Evolutionary conservation across 257 asterid genomes (phyloP).

Genomic region (Nicotiana benthamiana): DNA sequence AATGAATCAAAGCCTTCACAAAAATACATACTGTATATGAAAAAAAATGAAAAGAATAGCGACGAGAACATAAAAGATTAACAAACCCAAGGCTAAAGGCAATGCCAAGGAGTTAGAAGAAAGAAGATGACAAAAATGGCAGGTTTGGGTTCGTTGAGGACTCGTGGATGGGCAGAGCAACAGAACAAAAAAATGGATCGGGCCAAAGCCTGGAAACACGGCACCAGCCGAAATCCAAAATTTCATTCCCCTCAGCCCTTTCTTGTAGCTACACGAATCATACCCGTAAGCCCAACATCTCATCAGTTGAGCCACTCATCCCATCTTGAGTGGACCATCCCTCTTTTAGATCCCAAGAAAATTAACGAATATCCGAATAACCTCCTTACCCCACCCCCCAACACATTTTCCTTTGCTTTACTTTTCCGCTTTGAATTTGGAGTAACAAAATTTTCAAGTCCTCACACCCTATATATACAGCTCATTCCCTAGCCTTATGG

Average conservation of each 20-base stretch:
- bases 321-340: background rate
- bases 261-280: conserved; percentile 1
- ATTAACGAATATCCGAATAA: conserved; percentile 1
- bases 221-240: background rate
- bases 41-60: no score
- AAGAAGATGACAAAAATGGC: background rate
- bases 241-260: conserved; percentile 1
- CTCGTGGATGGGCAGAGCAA: background rate
- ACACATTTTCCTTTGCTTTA: background rate
- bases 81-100: background rate
- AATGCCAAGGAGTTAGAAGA: background rate
- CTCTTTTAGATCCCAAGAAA: background rate
- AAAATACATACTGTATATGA: no score
- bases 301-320: conserved; percentile 2
- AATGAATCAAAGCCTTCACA: no score
- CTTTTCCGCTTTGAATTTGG: background rate
- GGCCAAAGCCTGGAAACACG: background rate
- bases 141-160: conserved; percentile 3
- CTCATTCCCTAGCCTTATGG: background rate
- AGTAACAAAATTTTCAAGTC: background rate
- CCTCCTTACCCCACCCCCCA: background rate
- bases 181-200: background rate
- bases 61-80: background rate
- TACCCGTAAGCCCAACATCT: conserved; percentile 5
- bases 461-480: background rate